A percentile compares a stretch with the other conserved stretches of the same genome.
These are phyloP conservation scores for Colletotrichum nymphaeae DNA, from an alignment of 2,329 filamentous ascomycete genomes.

Conservation along the genomic window DNA sequence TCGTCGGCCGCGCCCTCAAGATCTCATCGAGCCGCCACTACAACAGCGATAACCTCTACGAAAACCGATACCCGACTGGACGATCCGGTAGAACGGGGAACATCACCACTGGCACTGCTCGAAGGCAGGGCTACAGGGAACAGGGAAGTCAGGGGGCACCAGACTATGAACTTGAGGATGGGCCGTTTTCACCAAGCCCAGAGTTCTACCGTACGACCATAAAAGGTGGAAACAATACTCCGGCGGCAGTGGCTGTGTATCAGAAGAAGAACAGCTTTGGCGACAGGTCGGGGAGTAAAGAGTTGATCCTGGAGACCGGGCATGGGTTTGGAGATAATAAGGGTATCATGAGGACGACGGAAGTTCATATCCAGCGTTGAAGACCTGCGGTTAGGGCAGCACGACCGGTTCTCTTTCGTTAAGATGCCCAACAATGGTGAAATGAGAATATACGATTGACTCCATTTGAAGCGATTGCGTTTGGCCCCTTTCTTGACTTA, in stretches of 20 bases:
- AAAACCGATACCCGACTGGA: constrained; percentile 27
- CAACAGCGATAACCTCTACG: constrained; percentile 18
- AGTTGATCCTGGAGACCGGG: constrained; percentile 7
- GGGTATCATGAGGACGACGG: constrained; percentile 33
- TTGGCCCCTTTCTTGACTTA: too few species aligned
- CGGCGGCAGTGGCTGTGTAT: constrained; percentile 5
- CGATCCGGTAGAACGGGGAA: constrained; percentile 10
- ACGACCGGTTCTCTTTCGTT: too few species aligned
- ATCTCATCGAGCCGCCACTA: constrained; percentile 37
- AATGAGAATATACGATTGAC: too few species aligned
- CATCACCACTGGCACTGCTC: background rate
- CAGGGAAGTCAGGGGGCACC: constrained; percentile 23
- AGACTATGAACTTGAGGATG: constrained; percentile 23
- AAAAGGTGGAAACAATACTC: constrained; percentile 1
- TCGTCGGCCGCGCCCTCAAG: constrained; percentile 45
- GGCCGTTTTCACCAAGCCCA: background rate
- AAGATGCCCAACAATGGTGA: too few species aligned
- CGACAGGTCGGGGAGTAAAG: constrained; percentile 25
- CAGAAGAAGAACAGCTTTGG: constrained; percentile 13
- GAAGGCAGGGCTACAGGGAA: constrained; percentile 23
- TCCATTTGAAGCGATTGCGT: too few species aligned
- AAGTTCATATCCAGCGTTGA: constrained; percentile 15
- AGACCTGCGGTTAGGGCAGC: too few species aligned
- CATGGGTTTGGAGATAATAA: background rate
- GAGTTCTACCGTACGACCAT: constrained; percentile 11